Evolutionary conservation across 1,284 basidiomycete species (phyloP).

Genomic region (Malassezia sp.): DNA sequence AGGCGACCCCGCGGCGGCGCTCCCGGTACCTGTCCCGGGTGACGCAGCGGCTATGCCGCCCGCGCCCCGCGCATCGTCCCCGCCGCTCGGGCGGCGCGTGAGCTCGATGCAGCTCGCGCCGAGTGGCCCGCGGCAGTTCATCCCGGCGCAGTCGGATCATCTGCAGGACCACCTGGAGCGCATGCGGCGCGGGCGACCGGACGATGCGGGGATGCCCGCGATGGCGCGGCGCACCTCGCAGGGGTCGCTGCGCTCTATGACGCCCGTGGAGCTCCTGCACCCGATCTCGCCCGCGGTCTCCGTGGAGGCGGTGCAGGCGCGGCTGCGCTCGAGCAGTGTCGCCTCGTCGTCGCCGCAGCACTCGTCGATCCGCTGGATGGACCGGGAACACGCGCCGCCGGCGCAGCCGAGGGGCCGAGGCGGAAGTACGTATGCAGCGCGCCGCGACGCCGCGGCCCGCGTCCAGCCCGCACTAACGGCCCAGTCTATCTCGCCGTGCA

Average conservation of each 20-base stretch:
- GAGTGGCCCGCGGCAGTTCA: neutral
- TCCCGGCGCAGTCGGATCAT: slow-evolving; percentile 1
- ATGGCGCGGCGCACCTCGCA: neutral
- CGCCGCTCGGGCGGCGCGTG: no score
- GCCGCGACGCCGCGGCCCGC: no score
- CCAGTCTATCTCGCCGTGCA: slow-evolving; percentile 14
- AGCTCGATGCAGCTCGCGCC: neutral
- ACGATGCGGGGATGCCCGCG: neutral
- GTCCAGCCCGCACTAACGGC: neutral
- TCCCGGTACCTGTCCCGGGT: no score
- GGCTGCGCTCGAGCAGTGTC: neutral
- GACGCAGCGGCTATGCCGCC: no score
- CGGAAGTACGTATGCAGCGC: no score
- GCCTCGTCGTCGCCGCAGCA: neutral
- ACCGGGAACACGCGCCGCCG: neutral
- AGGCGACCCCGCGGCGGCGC: no score
- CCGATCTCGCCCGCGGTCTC: slow-evolving; percentile 3
- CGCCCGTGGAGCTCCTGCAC: neutral
- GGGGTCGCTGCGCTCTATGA: neutral
- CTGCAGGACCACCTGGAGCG: slow-evolving; percentile 7
- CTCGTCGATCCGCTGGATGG: neutral
- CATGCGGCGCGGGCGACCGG: neutral
- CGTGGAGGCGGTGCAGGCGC: neutral
- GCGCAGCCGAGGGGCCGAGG: no score
- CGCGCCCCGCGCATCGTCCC: no score